Percentiles rank a stretch among this genome's conserved stretches.
These are phyloP conservation scores for Litsea cubeba DNA, from an alignment of 164 flowering plant species.

Conservation along the genomic window DNA sequence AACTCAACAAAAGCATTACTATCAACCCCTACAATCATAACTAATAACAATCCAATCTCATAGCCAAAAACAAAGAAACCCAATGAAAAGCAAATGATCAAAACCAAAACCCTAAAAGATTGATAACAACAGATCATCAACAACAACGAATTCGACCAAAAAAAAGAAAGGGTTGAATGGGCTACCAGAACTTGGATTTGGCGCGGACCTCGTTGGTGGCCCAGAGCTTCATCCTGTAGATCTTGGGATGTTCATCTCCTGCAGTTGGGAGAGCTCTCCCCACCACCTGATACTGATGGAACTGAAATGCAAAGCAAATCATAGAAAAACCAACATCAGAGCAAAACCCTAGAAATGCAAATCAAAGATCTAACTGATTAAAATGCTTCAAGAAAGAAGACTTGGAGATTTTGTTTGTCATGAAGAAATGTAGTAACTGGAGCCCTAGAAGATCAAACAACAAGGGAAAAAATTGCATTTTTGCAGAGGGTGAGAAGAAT, in stretches of 20 bases:
- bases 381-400: neutral
- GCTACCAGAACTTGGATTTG: constrained; percentile 78
- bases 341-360: neutral
- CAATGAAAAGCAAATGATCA: neutral
- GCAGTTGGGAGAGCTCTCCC: constrained; percentile 79
- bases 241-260: constrained; percentile 74
- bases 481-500: too few species aligned
- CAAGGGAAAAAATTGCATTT: too few species aligned
- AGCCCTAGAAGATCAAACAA: too few species aligned
- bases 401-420: too few species aligned
- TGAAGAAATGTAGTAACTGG: too few species aligned
- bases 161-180: neutral
- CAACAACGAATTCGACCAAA: neutral
- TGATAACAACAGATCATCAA: neutral
- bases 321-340: neutral
- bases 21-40: neutral
- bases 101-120: neutral
- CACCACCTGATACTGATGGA: constrained; percentile 88
- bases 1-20: neutral
- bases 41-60: too few species aligned
- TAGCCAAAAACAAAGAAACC: neutral
- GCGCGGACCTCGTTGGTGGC: constrained; percentile 84
- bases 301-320: constrained; percentile 34
- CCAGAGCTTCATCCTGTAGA: constrained; percentile 93
- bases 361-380: neutral